phyloP scores from a whole-genome alignment of 306 rosid species.

The Prunus fruticosa region DNA sequence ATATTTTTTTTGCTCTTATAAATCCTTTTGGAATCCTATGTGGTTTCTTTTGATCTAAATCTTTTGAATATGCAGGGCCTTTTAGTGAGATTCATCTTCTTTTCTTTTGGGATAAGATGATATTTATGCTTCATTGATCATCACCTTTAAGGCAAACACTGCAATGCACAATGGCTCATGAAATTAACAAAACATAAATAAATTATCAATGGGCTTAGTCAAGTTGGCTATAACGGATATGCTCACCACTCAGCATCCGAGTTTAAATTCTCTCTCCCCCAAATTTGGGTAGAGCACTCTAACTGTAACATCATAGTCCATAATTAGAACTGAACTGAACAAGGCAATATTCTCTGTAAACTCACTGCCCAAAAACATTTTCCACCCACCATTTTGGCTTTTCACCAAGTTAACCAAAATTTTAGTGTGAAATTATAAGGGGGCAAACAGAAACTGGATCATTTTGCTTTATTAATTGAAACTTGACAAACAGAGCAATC shows the following conservation, averaged over 20 bases:
- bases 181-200: background rate
- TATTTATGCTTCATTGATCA: constrained; percentile 34
- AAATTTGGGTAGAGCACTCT: background rate
- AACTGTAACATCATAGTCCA: background rate
- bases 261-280: fast-evolving
- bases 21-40: constrained; percentile 57
- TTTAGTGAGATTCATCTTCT: constrained; percentile 38
- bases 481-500: background rate
- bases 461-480: background rate
- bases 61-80: constrained; percentile 37
- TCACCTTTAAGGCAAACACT: constrained; percentile 22
- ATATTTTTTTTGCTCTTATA: constrained; percentile 14
- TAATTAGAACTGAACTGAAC: background rate
- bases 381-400: background rate
- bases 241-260: too few relatives aligned
- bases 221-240: fast-evolving
- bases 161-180: background rate
- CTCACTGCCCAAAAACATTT: background rate
- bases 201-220: too few relatives aligned
- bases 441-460: background rate
- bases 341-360: constrained; percentile 6
- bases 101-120: constrained; percentile 37
- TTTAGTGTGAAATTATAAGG: background rate
- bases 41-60: constrained; percentile 35
- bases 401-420: background rate